Base-by-base conservation (phyloP, 257 asterid species). In the Nicotiana tabacum region DNA sequence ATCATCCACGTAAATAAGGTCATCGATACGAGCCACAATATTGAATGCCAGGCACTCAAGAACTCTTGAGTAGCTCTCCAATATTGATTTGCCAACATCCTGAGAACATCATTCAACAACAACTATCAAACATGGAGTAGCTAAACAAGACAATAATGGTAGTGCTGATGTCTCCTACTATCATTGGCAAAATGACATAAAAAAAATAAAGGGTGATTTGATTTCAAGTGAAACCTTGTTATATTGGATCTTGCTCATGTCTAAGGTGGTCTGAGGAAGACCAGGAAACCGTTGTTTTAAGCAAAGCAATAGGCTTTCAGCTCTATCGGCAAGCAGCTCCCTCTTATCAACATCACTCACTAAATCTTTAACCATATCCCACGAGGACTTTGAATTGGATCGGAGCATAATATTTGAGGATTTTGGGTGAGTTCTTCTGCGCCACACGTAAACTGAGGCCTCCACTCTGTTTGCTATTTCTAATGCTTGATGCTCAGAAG, bases 11-110 rank as follows among this genome's bases (percentile, higher is more conserved):
- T 92, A 90, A 6, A 92, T 86, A 13, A 94, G 90, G 78, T 94
- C 95, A 80, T 94, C 97, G 4, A 92, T 89, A 0, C 98, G 97
- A 0, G 95, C 93, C 21, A 92, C 87, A 7, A 94, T 93, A 62
- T 91, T 94, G 90, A 92, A 94, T 27, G 98, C 96, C 29, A 94
- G 81, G 92, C 98, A 91, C 90, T 92, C 97, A 33, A 94, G 89
- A 61, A 91, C 98, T 69, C 98, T 87, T 1, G 98, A 94, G 89
- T 94, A 94, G 87, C 97, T 88, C 91, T 94, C 98, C 86, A 94
- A 57, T 30, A 94, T 87, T 57, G 97, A 89, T 85, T 94, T 92
- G 4, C 98, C 98, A 8, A 94, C 92, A 88, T 94, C 98, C 98
- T 94, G 35, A 4, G 78, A 81, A 16, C 43, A 62, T 61, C 80